A percentile compares a stretch with the other conserved stretches of the same genome.
phyloP scores from a whole-genome alignment of 108 stramenopile species.

The Cyclotella kingstonii region DNA sequence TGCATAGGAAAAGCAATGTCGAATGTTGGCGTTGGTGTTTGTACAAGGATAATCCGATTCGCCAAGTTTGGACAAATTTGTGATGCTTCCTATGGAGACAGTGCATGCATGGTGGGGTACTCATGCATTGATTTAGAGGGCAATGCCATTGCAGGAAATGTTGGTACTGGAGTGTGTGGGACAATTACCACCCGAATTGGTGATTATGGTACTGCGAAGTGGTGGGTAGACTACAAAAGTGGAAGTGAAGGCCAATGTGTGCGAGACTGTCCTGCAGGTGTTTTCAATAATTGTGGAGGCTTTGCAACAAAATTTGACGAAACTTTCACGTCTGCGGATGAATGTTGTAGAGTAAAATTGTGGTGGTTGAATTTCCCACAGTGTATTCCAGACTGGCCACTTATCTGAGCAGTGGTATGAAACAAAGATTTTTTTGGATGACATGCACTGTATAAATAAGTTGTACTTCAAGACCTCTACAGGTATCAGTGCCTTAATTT shows the following conservation, averaged over 20 bases:
- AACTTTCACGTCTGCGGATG: background rate
- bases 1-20: slow-evolving; percentile 1
- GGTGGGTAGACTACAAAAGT: slow-evolving; percentile 20
- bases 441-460: no score
- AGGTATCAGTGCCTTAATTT: no score
- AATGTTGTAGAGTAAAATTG: slow-evolving; percentile 20
- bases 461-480: no score
- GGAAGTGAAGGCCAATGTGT: slow-evolving; percentile 51
- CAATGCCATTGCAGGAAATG: background rate
- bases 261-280: slow-evolving; percentile 37
- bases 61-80: slow-evolving; percentile 5
- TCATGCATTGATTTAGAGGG: slow-evolving; percentile 12
- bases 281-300: slow-evolving; percentile 15
- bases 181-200: background rate
- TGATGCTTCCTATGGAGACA: slow-evolving; percentile 10
- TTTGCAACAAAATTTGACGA: slow-evolving; percentile 8
- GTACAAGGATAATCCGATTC: background rate
- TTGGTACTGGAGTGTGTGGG: slow-evolving; percentile 2
- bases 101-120: slow-evolving; percentile 1
- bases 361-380: slow-evolving; percentile 34
- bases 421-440: no score
- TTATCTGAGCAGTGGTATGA: no score
- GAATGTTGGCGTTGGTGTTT: background rate
- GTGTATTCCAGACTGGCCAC: slow-evolving; percentile 10
- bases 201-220: background rate